phyloP scores from a whole-genome alignment of 2,329 filamentous ascomycete species.

The Cordyceps militaris region DNA sequence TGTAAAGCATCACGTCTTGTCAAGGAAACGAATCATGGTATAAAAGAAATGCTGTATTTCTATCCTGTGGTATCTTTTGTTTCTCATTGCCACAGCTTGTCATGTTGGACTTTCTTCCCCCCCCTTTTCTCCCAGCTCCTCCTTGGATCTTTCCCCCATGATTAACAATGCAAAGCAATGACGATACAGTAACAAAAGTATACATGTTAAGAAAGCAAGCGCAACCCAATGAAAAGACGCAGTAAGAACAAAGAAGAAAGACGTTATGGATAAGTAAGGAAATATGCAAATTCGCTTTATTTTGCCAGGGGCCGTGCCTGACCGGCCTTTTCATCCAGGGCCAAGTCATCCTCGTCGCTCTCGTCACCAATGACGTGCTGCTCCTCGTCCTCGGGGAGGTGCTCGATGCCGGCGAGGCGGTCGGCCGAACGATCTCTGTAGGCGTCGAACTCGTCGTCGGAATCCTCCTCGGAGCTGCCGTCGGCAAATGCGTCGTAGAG shows the following conservation, averaged over 20 bases:
- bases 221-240: background rate
- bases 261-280: background rate
- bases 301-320: background rate
- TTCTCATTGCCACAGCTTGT: background rate
- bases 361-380: slow-evolving; percentile 47
- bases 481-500: slow-evolving; percentile 97
- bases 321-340: background rate
- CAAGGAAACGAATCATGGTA: background rate
- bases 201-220: background rate
- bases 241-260: background rate
- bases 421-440: slow-evolving; percentile 34
- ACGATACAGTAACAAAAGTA: slow-evolving; percentile 1
- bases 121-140: background rate
- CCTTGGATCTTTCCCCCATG: background rate
- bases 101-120: background rate
- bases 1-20: background rate
- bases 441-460: slow-evolving; percentile 35
- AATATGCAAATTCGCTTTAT: background rate
- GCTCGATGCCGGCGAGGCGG: slow-evolving; percentile 18
- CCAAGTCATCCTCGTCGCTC: slow-evolving; percentile 27
- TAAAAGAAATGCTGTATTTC: background rate
- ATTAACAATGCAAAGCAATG: background rate
- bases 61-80: background rate
- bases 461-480: slow-evolving; percentile 60
- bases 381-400: slow-evolving; percentile 28